phyloP scores from a whole-genome alignment of 2,329 filamentous ascomycete genomes.

The Aspergillus melleus region DNA sequence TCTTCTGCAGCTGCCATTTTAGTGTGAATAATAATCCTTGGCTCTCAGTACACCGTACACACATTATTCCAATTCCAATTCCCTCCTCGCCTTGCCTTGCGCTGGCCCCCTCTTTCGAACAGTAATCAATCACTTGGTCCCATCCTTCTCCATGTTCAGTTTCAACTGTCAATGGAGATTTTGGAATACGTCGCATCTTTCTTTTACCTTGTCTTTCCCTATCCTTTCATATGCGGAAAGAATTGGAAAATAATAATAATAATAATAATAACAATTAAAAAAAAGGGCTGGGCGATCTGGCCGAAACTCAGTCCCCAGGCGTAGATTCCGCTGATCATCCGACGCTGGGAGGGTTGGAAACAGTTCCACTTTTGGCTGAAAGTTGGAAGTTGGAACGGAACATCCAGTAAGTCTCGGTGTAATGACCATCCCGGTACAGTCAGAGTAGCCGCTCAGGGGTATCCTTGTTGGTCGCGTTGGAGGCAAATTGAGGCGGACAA shows the following conservation, averaged over 20 bases:
- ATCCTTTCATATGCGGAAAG: too few species aligned
- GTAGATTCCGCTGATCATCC: slow-evolving; percentile 26
- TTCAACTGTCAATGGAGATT: neutral
- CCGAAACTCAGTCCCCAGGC: slow-evolving; percentile 15
- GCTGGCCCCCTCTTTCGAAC: neutral
- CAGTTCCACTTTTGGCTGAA: slow-evolving; percentile 10
- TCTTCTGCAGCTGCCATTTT: neutral
- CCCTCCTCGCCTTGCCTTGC: neutral
- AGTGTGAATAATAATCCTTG: neutral
- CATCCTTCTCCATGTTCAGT: neutral
- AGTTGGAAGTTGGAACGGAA: neutral
- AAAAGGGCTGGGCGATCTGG: slow-evolving; percentile 13
- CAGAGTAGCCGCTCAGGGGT: neutral
- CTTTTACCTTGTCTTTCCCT: too few species aligned
- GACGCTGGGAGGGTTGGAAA: slow-evolving; percentile 19
- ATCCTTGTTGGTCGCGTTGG: neutral
- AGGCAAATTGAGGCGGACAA: neutral
- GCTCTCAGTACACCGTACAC: neutral
- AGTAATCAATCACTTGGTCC: neutral
- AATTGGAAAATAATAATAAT: neutral
- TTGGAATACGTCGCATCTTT: neutral
- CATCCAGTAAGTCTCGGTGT: neutral
- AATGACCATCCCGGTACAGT: neutral
- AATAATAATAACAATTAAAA: neutral
- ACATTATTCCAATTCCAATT: neutral